Evolutionary conservation across 2,329 filamentous ascomycete genomes (phyloP).

Genomic region (Fusarium hainanense): DNA sequence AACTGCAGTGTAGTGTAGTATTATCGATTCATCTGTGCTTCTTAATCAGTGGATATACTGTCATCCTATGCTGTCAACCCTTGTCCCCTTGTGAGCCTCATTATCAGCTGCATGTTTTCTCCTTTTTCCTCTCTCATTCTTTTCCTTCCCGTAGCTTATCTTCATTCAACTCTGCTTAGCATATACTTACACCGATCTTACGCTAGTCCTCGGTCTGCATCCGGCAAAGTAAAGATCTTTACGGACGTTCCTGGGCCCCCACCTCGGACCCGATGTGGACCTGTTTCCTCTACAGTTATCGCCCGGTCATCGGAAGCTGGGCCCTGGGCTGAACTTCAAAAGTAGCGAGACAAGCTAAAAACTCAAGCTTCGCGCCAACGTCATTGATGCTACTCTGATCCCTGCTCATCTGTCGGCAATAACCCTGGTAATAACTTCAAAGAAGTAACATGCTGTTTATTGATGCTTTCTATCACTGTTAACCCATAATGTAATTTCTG

Average conservation of each 20-base stretch:
- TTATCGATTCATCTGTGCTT: slow-evolving; percentile 25
- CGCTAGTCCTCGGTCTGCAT: background rate
- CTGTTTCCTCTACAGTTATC: background rate
- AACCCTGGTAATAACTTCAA: slow-evolving; percentile 27
- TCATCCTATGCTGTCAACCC: slow-evolving; percentile 6
- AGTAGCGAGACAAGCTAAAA: slow-evolving; percentile 18
- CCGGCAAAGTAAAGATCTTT: background rate
- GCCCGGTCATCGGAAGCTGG: slow-evolving; percentile 39
- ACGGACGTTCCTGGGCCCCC: background rate
- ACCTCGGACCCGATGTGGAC: slow-evolving; percentile 41
- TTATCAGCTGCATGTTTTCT: background rate
- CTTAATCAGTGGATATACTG: slow-evolving; percentile 4
- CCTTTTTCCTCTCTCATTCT: background rate
- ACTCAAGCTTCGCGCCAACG: slow-evolving; percentile 34
- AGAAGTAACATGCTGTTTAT: slow-evolving; percentile 30
- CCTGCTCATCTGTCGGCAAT: slow-evolving; percentile 37
- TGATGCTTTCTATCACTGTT: slow-evolving; percentile 26
- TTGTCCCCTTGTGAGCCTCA: slow-evolving; percentile 6
- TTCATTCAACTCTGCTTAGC: background rate
- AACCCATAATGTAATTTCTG: slow-evolving; percentile 31
- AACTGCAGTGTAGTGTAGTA: background rate
- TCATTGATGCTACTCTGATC: slow-evolving; percentile 27
- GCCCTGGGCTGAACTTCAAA: slow-evolving; percentile 27
- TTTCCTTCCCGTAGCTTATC: background rate
- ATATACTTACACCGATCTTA: background rate